These are phyloP conservation scores for Herpetomonas tarakana DNA, from an alignment of 208 protist species.

Conservation along the genomic window DNA sequence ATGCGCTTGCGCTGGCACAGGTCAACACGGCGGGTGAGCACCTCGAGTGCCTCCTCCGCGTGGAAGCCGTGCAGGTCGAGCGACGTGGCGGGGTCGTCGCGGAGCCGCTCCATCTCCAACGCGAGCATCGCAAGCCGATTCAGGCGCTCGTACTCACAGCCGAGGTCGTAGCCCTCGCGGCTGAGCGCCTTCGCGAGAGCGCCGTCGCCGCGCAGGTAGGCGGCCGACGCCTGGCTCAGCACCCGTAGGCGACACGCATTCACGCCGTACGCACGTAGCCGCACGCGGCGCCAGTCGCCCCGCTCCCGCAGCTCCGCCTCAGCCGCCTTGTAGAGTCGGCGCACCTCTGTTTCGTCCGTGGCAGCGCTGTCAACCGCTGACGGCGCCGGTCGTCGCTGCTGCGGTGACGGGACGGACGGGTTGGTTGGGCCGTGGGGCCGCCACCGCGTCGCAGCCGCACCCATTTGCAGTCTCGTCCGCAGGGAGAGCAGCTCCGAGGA, in stretches of 20 bases:
- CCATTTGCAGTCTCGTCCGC: constrained; percentile 18
- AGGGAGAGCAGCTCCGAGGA: constrained; percentile 33
- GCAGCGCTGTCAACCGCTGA: neutral
- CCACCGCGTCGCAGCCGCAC: constrained; percentile 14
- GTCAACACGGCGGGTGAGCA: constrained; percentile 61
- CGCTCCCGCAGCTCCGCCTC: constrained; percentile 37
- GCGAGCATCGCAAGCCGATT: constrained; percentile 82
- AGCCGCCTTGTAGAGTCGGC: constrained; percentile 28
- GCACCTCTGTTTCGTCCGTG: constrained; percentile 18
- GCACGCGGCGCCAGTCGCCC: constrained; percentile 78
- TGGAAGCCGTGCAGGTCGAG: constrained; percentile 87
- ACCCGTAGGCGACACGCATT: constrained; percentile 59
- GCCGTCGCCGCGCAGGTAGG: constrained; percentile 53
- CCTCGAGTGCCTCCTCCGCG: constrained; percentile 59
- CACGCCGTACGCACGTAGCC: constrained; percentile 57
- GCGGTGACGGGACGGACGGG: neutral
- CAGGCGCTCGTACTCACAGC: constrained; percentile 61
- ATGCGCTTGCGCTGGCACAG: constrained; percentile 47
- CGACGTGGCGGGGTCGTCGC: constrained; percentile 24
- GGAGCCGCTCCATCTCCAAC: constrained; percentile 65
- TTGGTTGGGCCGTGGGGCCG: neutral
- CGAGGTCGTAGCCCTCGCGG: constrained; percentile 46
- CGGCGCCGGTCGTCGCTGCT: neutral
- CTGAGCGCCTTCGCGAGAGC: constrained; percentile 53
- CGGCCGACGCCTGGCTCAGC: constrained; percentile 48